Percentiles rank a stretch among this genome's conserved stretches.
These are phyloP conservation scores for Pythium angustatum DNA, from an alignment of 352 stramenopile species.

Conservation along the genomic window DNA sequence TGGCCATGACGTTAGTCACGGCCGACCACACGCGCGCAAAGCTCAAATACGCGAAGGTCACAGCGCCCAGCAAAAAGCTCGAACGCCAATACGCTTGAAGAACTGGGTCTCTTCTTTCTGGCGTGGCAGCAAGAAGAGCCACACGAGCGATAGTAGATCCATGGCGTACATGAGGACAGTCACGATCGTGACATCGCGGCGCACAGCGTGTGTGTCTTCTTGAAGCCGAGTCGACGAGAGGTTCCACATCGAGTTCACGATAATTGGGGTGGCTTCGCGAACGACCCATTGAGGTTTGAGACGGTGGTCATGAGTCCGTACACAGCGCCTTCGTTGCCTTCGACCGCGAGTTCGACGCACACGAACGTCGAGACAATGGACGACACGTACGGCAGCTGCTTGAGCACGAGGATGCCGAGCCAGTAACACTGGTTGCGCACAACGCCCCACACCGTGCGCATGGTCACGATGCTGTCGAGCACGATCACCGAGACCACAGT, in stretches of 20 bases:
- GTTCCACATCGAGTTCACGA: slow-evolving; percentile 23
- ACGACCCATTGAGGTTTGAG: slow-evolving; percentile 23
- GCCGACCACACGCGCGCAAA: slow-evolving; percentile 30
- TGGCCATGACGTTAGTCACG: slow-evolving; percentile 35
- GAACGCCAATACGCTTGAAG: slow-evolving; percentile 31
- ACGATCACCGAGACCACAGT: slow-evolving; percentile 20
- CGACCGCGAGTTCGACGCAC: slow-evolving; percentile 29
- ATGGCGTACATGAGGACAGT: slow-evolving; percentile 29
- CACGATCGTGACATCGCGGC: slow-evolving; percentile 28
- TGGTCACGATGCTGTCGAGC: slow-evolving; percentile 25
- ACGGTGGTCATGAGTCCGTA: slow-evolving; percentile 35
- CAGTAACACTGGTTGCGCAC: slow-evolving; percentile 31
- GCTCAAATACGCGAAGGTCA: slow-evolving; percentile 22
- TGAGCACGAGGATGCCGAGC: slow-evolving; percentile 26
- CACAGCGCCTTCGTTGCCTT: slow-evolving; percentile 33
- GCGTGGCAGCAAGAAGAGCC: slow-evolving; percentile 30
- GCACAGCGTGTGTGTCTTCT: slow-evolving; percentile 18
- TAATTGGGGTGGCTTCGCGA: slow-evolving; percentile 25
- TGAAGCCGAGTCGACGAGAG: slow-evolving; percentile 14
- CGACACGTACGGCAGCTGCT: slow-evolving; percentile 26
- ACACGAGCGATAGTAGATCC: slow-evolving; percentile 12
- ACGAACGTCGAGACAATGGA: slow-evolving; percentile 31
- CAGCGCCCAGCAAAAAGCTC: slow-evolving; percentile 20
- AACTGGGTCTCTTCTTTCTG: slow-evolving; percentile 34
- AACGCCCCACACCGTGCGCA: slow-evolving; percentile 32